Evolutionary conservation across 345 rosid species (phyloP), one percentile per base, ranked within the genome.

Genomic region (Lepidium sativum): DNA sequence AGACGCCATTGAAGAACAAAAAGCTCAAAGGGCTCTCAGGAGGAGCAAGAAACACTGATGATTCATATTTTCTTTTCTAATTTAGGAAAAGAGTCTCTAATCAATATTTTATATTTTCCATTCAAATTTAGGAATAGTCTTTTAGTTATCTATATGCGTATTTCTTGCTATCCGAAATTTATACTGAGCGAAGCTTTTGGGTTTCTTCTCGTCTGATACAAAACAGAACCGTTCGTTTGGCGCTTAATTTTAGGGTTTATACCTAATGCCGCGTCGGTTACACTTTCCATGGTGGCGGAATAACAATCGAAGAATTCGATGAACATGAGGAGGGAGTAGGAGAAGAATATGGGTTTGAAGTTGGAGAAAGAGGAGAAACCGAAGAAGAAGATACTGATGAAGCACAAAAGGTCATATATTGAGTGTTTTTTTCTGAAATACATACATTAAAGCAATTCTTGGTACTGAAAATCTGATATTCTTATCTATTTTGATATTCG

Each of bases 371-470:
- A 15, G 73, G 23, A n/a, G 55, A 56, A 34, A 37, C 57, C 17
- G 63, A 56, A 17, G 60, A 16, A 10, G 78, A 52, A 3, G 62
- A 58, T 5, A 63, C 39, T 49, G 88, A 79, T 43, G 94, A 87
- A 70, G 71, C 94, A 2, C 88, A 80, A 15, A 85, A 80, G 92
- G 98, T 85, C 17, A 17, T 27, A 9, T 6, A 15, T 41, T 34
- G 29, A 20, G n/a, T 54, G 25, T 27, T 14, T 17, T 14, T 17
- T 67, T 14, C 32, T 20, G 14, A 43, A 32, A 1, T 67, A 50
- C 40, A 33, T 61, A 20, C 14, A 27, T 49, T 40, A 55, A 50
- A 41, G 21, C 29, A 55, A 43, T 6, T 40, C 35, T 59, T 23
- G 16, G 25, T 35, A 27, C 21, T 17, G 20, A 18, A 32, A 23